A percentile compares a stretch with the other conserved stretches of the same genome.
Conservation (phyloP, 352 stramenopile genomes). For the Pythium periplocum region DNA sequence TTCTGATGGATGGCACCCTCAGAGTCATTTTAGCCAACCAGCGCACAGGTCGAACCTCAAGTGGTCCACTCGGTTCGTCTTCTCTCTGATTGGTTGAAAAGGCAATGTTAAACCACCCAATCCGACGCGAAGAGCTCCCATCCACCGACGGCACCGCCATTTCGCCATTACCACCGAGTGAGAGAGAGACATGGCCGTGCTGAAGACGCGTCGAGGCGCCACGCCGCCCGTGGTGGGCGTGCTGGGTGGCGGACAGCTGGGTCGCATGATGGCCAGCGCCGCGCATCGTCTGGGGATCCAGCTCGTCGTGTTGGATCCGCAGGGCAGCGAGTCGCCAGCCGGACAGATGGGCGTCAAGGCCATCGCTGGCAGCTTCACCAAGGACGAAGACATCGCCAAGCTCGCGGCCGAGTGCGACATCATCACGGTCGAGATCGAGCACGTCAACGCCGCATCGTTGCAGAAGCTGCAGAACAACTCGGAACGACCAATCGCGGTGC, state of each 20-base stretch:
- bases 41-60: too few species aligned
- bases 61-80: too few species aligned
- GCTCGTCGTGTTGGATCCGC: slow-evolving; percentile 92
- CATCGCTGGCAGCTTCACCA: slow-evolving; percentile 77
- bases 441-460: slow-evolving; percentile 93
- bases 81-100: too few species aligned
- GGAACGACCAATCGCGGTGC: slow-evolving; percentile 27
- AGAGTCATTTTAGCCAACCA: too few species aligned
- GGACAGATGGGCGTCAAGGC: slow-evolving; percentile 67
- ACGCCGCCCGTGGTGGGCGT: slow-evolving; percentile 79
- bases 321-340: slow-evolving; percentile 61
- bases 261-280: slow-evolving; percentile 98
- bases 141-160: too few species aligned
- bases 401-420: slow-evolving; percentile 88
- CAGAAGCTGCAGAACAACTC: slow-evolving; percentile 65
- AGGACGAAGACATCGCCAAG: slow-evolving; percentile 56
- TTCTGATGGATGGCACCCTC: too few species aligned
- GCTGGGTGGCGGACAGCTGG: slow-evolving; percentile 96
- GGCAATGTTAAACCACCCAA: too few species aligned
- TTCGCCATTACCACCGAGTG: slow-evolving; percentile 6
- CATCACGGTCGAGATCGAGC: slow-evolving; percentile 98
- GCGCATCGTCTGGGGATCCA: slow-evolving; percentile 92
- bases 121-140: too few species aligned
- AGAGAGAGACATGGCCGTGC: slow-evolving; percentile 27
- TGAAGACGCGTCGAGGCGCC: slow-evolving; percentile 32